These are phyloP conservation scores for Ensete glaucum DNA, from an alignment of 176 grass and related monocot genomes.

Conservation along the genomic window DNA sequence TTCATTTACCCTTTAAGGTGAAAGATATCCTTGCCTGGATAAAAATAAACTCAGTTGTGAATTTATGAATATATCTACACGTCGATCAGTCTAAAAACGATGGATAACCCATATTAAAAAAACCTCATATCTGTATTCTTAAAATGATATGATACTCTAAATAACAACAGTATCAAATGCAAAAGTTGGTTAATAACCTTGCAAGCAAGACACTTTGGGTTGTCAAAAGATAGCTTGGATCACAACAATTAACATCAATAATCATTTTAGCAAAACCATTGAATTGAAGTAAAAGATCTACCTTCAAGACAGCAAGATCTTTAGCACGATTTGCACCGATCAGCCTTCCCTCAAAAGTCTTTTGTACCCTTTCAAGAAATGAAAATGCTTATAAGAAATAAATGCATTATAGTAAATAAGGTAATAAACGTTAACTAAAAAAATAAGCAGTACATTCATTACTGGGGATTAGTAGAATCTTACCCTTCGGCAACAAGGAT, in stretches of 20 bases:
- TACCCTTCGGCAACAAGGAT: conserved; percentile 92
- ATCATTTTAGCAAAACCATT: neutral
- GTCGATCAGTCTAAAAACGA: too few relatives aligned
- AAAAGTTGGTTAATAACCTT: too few relatives aligned
- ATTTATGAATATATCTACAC: too few relatives aligned
- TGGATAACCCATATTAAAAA: too few relatives aligned
- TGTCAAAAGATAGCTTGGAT: too few relatives aligned
- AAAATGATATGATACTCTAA: too few relatives aligned
- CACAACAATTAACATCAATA: neutral
- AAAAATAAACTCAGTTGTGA: too few relatives aligned
- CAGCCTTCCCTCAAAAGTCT: conserved; percentile 89
- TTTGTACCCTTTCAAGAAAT: conserved; percentile 70
- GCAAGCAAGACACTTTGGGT: too few relatives aligned
- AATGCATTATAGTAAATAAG: conserved; percentile 1
- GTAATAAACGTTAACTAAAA: neutral
- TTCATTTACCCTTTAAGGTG: too few relatives aligned
- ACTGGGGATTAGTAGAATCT: conserved; percentile 5
- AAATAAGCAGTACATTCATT: neutral
- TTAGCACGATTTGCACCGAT: conserved; percentile 80
- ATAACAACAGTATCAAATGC: too few relatives aligned
- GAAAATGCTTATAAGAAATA: conserved; percentile 10
- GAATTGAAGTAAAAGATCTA: conserved; percentile 17
- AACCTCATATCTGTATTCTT: too few relatives aligned
- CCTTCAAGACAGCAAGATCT: conserved; percentile 90
- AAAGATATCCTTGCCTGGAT: too few relatives aligned